Evolutionary conservation across 345 rosid species (phyloP).

Genomic region (Rhizophora mangle): DNA sequence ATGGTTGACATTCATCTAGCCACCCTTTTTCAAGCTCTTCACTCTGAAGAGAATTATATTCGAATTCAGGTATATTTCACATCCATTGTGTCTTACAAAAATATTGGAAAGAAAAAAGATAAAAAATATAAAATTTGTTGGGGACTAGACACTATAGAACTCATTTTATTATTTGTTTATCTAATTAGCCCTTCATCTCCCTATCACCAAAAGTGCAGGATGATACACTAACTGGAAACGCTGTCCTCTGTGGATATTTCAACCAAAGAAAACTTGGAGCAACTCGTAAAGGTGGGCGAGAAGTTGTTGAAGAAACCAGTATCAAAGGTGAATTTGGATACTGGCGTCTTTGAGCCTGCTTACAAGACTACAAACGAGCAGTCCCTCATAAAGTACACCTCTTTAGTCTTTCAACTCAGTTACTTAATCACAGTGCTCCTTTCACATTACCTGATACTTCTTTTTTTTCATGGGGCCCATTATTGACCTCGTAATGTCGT

Average conservation of each 20-base stretch:
- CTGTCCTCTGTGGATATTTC: constrained; percentile 27
- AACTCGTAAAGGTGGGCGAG: constrained; percentile 26
- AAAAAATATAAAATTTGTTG: background rate
- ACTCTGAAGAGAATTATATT: constrained; percentile 24
- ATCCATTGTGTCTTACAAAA: background rate
- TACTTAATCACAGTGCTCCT: no score
- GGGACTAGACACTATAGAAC: background rate
- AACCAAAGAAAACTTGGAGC: constrained; percentile 26
- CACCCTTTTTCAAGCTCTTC: constrained; percentile 25
- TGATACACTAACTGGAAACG: constrained; percentile 18
- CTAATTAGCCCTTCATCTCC: no score
- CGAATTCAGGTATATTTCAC: constrained; percentile 22
- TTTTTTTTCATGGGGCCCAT: no score
- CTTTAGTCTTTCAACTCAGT: no score
- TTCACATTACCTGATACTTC: background rate
- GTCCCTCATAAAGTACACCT: constrained; percentile 26
- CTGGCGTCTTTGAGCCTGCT: constrained; percentile 23
- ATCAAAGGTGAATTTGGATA: constrained; percentile 29
- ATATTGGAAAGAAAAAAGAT: no score
- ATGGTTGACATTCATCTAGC: constrained; percentile 32
- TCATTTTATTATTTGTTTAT: no score
- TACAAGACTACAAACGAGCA: constrained; percentile 30
- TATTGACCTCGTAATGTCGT: no score
- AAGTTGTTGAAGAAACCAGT: constrained; percentile 38
- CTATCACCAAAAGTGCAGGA: constrained; percentile 15